Conservation (phyloP, 768 basidiomycete species). For the Amanita muscaria region DNA sequence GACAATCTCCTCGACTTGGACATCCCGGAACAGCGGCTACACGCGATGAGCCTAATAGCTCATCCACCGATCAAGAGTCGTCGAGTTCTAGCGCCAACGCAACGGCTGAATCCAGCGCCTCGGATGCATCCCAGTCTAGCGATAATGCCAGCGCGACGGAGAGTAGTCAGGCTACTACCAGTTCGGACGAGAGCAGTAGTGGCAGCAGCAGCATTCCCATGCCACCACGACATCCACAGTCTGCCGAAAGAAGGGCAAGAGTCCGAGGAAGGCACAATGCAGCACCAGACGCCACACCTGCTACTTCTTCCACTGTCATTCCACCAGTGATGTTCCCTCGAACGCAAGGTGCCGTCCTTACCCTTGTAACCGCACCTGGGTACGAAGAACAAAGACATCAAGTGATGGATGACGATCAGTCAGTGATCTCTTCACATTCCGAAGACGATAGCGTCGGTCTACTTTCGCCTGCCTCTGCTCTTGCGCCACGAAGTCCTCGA, state of each 20-base stretch:
- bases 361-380: not conserved
- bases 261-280: constrained; percentile 25
- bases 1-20: constrained; percentile 27
- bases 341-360: constrained; percentile 9
- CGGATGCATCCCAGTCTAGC: constrained; percentile 47
- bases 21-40: too few relatives aligned
- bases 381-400: constrained; percentile 4
- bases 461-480: constrained; percentile 20
- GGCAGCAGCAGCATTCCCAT: constrained; percentile 28
- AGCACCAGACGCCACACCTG: constrained; percentile 22
- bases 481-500: constrained; percentile 35
- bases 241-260: constrained; percentile 15
- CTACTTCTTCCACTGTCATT: constrained; percentile 9
- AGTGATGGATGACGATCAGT: constrained; percentile 4
- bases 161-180: constrained; percentile 16
- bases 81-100: constrained; percentile 14
- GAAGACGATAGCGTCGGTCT: constrained; percentile 38
- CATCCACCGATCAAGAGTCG: not conserved
- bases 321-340: constrained; percentile 22
- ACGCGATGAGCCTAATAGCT: not conserved
- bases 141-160: constrained; percentile 30
- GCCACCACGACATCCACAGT: constrained; percentile 33
- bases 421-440: constrained; percentile 7
- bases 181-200: constrained; percentile 9
- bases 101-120: constrained; percentile 29